Conservation (phyloP, 768 basidiomycete species). For the Hygrophoropsis aurantiaca region DNA sequence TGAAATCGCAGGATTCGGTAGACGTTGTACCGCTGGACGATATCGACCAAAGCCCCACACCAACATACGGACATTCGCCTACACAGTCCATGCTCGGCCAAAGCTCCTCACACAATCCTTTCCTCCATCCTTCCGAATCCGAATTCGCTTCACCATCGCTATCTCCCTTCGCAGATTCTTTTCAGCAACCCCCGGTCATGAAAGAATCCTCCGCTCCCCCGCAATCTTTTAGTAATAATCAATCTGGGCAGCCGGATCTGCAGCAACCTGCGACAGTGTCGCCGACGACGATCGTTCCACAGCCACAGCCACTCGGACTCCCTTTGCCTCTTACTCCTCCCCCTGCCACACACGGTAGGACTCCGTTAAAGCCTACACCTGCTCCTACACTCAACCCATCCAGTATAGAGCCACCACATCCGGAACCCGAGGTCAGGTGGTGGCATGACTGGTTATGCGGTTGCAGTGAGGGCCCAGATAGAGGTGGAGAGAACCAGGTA, state of each 20-base stretch:
- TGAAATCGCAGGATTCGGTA: slow-evolving; percentile 51
- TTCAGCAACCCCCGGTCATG: slow-evolving; percentile 20
- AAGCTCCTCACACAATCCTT: slow-evolving; percentile 36
- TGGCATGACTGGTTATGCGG: slow-evolving; percentile 90
- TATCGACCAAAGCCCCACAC: slow-evolving; percentile 40
- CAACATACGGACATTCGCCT: slow-evolving; percentile 28
- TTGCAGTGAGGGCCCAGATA: slow-evolving; percentile 70
- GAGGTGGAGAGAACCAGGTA: slow-evolving; percentile 74
- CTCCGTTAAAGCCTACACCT: slow-evolving; percentile 37
- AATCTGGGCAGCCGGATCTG: too few species aligned
- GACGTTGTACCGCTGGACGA: slow-evolving; percentile 57
- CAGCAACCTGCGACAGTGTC: slow-evolving; percentile 19
- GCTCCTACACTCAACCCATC: slow-evolving; percentile 27
- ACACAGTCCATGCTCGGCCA: slow-evolving; percentile 19
- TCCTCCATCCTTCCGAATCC: slow-evolving; percentile 44
- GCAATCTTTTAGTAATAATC: neutral
- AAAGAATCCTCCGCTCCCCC: slow-evolving; percentile 1
- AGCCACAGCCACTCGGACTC: slow-evolving; percentile 60
- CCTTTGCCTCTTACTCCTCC: slow-evolving; percentile 61
- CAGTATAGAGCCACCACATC: slow-evolving; percentile 16
- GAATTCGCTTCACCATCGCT: slow-evolving; percentile 14
- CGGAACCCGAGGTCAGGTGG: slow-evolving; percentile 53
- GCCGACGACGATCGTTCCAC: slow-evolving; percentile 30
- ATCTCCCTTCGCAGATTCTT: slow-evolving; percentile 40
- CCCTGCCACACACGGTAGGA: slow-evolving; percentile 40